phyloP scores from a whole-genome alignment of 2,329 filamentous ascomycete genomes.

The Blumeriella jaapii region DNA sequence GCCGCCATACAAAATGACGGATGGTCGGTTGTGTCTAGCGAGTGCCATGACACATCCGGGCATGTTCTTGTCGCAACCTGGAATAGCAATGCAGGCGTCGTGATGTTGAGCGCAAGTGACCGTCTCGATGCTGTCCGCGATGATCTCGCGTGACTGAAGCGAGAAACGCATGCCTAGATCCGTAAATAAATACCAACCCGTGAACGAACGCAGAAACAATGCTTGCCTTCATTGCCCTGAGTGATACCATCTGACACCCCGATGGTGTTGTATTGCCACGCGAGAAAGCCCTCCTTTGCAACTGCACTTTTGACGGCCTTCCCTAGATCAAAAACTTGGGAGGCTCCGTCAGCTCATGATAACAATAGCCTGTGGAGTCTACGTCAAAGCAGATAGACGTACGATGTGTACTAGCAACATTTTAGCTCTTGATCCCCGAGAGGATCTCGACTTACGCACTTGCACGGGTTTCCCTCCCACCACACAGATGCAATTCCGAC shows the following conservation, averaged over 20 bases:
- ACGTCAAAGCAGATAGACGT: conserved; percentile 31
- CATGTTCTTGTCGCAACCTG: conserved; percentile 98
- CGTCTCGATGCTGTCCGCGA: conserved; percentile 88
- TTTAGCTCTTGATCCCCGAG: neutral
- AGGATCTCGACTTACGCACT: too few relatives aligned
- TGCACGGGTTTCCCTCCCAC: conserved; percentile 96
- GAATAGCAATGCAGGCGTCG: conserved; percentile 66
- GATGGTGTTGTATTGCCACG: conserved; percentile 35
- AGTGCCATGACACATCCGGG: conserved; percentile 78
- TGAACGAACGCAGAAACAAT: neutral
- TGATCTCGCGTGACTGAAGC: conserved; percentile 80
- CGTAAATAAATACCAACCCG: neutral
- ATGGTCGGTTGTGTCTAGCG: conserved; percentile 81
- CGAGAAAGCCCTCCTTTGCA: conserved; percentile 74
- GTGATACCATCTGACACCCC: conserved; percentile 66
- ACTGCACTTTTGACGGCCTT: conserved; percentile 78
- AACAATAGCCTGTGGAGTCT: neutral
- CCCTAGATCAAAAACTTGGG: conserved; percentile 69
- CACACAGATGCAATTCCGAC: conserved; percentile 47
- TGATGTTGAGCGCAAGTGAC: conserved; percentile 75
- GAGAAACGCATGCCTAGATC: conserved; percentile 79
- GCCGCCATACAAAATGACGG: conserved; percentile 91
- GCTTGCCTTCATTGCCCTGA: conserved; percentile 78
- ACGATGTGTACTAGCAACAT: neutral
- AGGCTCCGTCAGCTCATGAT: conserved; percentile 1